Percentiles rank a stretch among this genome's conserved stretches.
phyloP scores from a whole-genome alignment of 2,329 filamentous ascomycete species.

The Podosphaera xanthii region DNA sequence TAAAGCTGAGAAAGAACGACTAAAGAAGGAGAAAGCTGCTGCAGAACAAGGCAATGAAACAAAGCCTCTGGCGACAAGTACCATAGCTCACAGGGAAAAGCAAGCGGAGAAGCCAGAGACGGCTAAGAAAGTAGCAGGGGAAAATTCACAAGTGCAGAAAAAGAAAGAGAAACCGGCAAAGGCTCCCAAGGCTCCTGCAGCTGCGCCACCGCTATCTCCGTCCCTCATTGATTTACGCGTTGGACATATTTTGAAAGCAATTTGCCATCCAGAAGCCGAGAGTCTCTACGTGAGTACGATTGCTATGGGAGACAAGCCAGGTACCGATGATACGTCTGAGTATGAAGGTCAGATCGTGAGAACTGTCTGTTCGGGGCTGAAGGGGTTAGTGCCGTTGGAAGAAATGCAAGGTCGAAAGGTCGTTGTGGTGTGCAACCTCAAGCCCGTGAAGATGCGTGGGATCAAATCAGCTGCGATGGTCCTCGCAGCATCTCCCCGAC shows the following conservation, averaged over 20 bases:
- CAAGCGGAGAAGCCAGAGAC: conserved; percentile 24
- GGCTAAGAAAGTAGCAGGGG: conserved; percentile 11
- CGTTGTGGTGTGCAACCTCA: conserved; percentile 88
- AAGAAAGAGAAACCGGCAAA: conserved; percentile 80
- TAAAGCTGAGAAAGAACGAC: conserved; percentile 86
- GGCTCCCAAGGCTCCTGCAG: conserved; percentile 40
- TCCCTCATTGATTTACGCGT: conserved; percentile 83
- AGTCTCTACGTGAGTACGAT: conserved; percentile 90
- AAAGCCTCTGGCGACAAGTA: conserved; percentile 27
- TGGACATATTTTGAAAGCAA: conserved; percentile 87
- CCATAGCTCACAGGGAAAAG: conserved; percentile 34
- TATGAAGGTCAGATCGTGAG: conserved; percentile 79
- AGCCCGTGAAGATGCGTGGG: conserved; percentile 97
- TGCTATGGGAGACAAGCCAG: conserved; percentile 70
- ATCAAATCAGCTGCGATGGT: conserved; percentile 73
- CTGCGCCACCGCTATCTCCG: conserved; percentile 58
- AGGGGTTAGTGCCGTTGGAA: conserved; percentile 74
- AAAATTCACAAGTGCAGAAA: conserved; percentile 46
- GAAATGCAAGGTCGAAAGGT: conserved; percentile 96
- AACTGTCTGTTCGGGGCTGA: conserved; percentile 91
- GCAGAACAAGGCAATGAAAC: conserved; percentile 31
- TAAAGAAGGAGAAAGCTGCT: conserved; percentile 87
- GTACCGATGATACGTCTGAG: conserved; percentile 72
- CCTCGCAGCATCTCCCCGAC: conserved; percentile 68
- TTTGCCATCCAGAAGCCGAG: conserved; percentile 91